phyloP scores from a whole-genome alignment of 192 early-diverging fungal genomes.

The Phycomyces blakesleeanus region DNA sequence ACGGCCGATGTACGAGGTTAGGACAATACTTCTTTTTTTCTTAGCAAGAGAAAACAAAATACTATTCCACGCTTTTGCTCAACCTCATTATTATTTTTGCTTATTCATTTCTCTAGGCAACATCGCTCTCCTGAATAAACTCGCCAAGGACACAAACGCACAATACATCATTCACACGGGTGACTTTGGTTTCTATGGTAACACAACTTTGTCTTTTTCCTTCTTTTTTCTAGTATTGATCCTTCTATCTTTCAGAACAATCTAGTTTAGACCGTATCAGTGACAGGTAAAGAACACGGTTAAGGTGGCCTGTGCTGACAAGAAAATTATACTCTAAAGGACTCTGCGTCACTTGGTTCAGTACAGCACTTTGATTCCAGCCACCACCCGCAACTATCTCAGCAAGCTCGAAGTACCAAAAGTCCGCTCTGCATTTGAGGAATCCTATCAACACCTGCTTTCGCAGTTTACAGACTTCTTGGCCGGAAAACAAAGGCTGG shows the following conservation, averaged over 20 bases:
- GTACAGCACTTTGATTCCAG: constrained; percentile 18
- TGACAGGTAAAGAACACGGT: constrained; percentile 37
- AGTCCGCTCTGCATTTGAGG: constrained; percentile 41
- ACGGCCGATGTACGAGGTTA: constrained; percentile 19
- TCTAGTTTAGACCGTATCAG: constrained; percentile 49
- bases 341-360: constrained; percentile 54
- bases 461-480: constrained; percentile 52
- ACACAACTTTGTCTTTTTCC: background rate
- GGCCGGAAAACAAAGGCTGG: constrained; percentile 38
- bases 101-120: constrained; percentile 33
- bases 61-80: too few species aligned
- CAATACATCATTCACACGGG: constrained; percentile 54
- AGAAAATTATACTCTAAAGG: constrained; percentile 18
- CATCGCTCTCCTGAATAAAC: constrained; percentile 54
- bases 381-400: background rate
- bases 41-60: too few species aligned
- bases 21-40: background rate
- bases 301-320: too few species aligned
- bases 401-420: constrained; percentile 19
- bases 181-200: constrained; percentile 64
- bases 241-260: constrained; percentile 24
- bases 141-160: constrained; percentile 52
- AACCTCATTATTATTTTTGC: too few species aligned
- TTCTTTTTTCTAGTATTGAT: background rate
- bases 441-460: constrained; percentile 34